Evolutionary conservation across 306 rosid species (phyloP).

Genomic region (Comarum palustre): DNA sequence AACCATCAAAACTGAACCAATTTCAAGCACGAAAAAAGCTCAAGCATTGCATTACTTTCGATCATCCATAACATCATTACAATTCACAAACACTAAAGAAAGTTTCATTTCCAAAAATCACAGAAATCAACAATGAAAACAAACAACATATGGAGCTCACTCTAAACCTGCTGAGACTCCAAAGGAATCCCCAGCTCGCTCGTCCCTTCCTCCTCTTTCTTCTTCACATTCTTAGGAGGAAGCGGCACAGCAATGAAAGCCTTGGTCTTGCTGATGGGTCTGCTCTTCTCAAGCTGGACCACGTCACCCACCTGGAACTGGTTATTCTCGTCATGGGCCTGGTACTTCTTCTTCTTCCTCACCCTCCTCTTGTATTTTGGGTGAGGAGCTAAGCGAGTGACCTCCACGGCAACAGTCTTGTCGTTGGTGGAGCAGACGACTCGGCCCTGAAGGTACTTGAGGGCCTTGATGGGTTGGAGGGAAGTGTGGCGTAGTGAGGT

Average conservation of each 20-base stretch:
- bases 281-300: slow-evolving; percentile 67
- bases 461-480: slow-evolving; percentile 56
- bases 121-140: slow-evolving; percentile 19
- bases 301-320: slow-evolving; percentile 74
- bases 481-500: slow-evolving; percentile 27
- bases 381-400: slow-evolving; percentile 76
- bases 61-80: no score
- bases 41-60: slow-evolving; percentile 10
- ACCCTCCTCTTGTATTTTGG: slow-evolving; percentile 84
- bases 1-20: slow-evolving; percentile 13
- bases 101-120: not conserved
- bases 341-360: slow-evolving; percentile 95
- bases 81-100: not conserved
- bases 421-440: slow-evolving; percentile 69
- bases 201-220: slow-evolving; percentile 12
- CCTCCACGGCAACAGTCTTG: slow-evolving; percentile 88
- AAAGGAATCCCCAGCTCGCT: slow-evolving; percentile 61
- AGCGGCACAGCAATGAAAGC: slow-evolving; percentile 63
- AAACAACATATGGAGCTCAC: slow-evolving; percentile 17
- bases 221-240: slow-evolving; percentile 31
- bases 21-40: not conserved
- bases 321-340: slow-evolving; percentile 88
- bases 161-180: slow-evolving; percentile 53
- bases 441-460: slow-evolving; percentile 70
- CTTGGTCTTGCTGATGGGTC: slow-evolving; percentile 89